Percentiles rank a stretch among this genome's conserved stretches.
phyloP scores from a whole-genome alignment of 371 early-diverging fungal genomes.

The Parasitella parasitica region DNA sequence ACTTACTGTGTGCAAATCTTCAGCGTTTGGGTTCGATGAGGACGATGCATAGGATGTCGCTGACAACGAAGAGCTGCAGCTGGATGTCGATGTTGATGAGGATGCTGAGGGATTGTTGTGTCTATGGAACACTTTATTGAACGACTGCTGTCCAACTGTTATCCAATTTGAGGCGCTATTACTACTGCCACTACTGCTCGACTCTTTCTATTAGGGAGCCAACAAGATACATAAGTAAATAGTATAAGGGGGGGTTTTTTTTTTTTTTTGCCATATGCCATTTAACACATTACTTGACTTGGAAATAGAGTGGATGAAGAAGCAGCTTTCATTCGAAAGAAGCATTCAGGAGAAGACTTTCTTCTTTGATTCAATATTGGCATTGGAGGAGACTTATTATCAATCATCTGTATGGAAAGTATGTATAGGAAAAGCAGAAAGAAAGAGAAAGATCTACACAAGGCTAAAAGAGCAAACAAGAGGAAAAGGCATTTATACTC shows the following conservation, averaged over 20 bases:
- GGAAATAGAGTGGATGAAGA: not conserved
- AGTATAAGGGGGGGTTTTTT: not conserved
- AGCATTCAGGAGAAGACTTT: constrained; percentile 14
- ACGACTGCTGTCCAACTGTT: constrained; percentile 1
- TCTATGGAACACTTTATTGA: constrained; percentile 1
- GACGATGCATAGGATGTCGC: not conserved
- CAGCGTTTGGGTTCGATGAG: not conserved
- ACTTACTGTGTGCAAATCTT: not conserved
- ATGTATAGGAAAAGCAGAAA: not conserved
- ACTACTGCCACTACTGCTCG: too few species aligned
- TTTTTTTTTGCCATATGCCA: too few species aligned
- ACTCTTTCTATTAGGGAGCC: constrained; percentile 1
- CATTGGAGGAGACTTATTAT: not conserved
- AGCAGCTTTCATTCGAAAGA: constrained; percentile 3
- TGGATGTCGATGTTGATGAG: not conserved
- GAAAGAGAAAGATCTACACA: not conserved
- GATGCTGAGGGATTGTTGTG: not conserved
- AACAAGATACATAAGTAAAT: not conserved
- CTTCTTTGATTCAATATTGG: constrained; percentile 2
- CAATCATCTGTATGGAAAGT: not conserved
- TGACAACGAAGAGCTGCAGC: not conserved
- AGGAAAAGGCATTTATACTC: not conserved
- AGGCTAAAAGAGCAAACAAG: not conserved
- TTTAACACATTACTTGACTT: constrained; percentile 2
- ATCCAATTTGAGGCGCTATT: constrained; percentile 4